phyloP scores from a whole-genome alignment of 345 rosid species.

The Theobroma cacao region DNA sequence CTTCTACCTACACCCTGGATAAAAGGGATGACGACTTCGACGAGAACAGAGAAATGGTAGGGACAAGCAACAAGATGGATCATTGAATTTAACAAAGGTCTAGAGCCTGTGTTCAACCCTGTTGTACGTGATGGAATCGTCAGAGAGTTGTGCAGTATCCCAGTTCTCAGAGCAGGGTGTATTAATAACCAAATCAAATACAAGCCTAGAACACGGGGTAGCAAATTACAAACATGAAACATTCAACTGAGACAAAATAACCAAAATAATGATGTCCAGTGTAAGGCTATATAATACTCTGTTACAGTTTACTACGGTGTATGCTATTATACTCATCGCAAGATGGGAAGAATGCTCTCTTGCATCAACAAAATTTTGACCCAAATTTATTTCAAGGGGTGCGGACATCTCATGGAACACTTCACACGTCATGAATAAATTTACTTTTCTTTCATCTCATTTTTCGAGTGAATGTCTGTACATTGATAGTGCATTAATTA shows the following conservation, averaged over 20 bases:
- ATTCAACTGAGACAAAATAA: not conserved
- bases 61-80: not conserved
- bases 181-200: not conserved
- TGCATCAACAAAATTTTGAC: slow-evolving; percentile 3
- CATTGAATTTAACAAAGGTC: not conserved
- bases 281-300: not conserved
- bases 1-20: not conserved
- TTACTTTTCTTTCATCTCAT: not conserved
- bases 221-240: not conserved
- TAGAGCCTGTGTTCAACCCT: slow-evolving; percentile 5
- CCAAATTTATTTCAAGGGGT: not conserved
- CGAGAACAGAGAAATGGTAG: not conserved
- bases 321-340: not conserved
- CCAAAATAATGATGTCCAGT: not conserved
- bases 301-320: not conserved
- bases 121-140: not conserved
- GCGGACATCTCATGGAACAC: not conserved
- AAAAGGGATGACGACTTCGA: not conserved
- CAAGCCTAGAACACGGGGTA: not conserved
- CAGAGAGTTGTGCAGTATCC: not conserved
- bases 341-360: not conserved
- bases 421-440: not conserved
- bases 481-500: no score
- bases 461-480: not conserved
- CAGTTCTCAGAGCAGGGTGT: not conserved